phyloP scores from a whole-genome alignment of 495 filamentous ascomycete species.

The Jackrogersella multiformis region DNA sequence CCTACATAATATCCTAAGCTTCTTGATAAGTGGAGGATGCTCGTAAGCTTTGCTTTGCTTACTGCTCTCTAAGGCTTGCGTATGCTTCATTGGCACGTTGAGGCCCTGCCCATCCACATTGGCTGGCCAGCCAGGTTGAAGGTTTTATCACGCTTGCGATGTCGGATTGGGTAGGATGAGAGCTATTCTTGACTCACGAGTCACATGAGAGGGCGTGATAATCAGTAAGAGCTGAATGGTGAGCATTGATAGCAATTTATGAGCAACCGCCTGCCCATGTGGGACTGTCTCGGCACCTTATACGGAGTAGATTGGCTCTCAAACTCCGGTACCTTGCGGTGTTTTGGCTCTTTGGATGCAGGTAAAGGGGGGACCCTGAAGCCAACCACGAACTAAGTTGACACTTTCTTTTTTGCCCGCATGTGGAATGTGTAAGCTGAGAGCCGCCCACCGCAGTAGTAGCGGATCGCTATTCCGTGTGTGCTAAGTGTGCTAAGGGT shows the following conservation, averaged over 20 bases:
- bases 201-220: conserved; percentile 34
- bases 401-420: conserved; percentile 16
- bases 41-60: conserved; percentile 34
- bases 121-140: conserved; percentile 37
- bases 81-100: conserved; percentile 40
- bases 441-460: conserved; percentile 11
- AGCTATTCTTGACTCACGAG: conserved; percentile 18
- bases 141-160: conserved; percentile 31
- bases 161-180: conserved; percentile 36
- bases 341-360: conserved; percentile 18
- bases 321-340: conserved; percentile 38
- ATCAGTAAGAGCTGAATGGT: conserved; percentile 36
- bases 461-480: not conserved
- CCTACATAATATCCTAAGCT: too few relatives aligned
- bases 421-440: conserved; percentile 37
- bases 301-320: conserved; percentile 28
- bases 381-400: conserved; percentile 25
- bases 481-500: not conserved
- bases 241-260: conserved; percentile 39
- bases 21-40: conserved; percentile 22
- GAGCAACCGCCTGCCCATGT: conserved; percentile 11
- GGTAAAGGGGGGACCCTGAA: conserved; percentile 34
- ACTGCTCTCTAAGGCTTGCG: conserved; percentile 31
- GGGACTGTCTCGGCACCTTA: conserved; percentile 12
- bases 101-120: conserved; percentile 35